A percentile compares a stretch with the other conserved stretches of the same genome.
These are phyloP conservation scores for Sporothrix protearum DNA, from an alignment of 2,329 filamentous ascomycete genomes.

Conservation along the genomic window DNA sequence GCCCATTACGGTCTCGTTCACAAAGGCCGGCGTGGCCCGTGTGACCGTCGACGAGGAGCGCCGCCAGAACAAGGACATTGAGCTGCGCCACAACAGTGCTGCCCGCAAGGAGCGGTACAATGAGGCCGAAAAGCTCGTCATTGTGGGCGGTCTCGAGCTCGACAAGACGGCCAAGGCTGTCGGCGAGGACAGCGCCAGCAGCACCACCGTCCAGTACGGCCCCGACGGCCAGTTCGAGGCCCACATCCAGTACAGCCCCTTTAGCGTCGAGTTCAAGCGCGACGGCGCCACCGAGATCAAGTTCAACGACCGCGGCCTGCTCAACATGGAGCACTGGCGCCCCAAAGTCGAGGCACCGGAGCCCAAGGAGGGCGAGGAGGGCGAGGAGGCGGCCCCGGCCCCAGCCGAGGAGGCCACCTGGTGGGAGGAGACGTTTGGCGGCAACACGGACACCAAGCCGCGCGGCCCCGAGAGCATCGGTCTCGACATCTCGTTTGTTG, in stretches of 20 bases:
- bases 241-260: constrained; percentile 76
- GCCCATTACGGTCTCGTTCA: constrained; percentile 81
- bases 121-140: constrained; percentile 78
- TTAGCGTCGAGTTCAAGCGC: constrained; percentile 80
- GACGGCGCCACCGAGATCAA: constrained; percentile 78
- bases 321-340: constrained; percentile 96
- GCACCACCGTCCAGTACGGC: constrained; percentile 76
- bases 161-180: constrained; percentile 72
- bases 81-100: constrained; percentile 77
- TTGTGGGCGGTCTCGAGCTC: constrained; percentile 74
- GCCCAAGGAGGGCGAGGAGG: constrained; percentile 55
- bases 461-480: constrained; percentile 87
- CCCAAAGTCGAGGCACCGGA: constrained; percentile 68
- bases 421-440: constrained; percentile 97
- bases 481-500: constrained; percentile 86
- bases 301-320: constrained; percentile 81
- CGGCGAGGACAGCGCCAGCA: constrained; percentile 63
- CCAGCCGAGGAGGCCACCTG: constrained; percentile 81
- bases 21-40: constrained; percentile 82
- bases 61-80: constrained; percentile 82
- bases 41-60: constrained; percentile 90
- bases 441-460: constrained; percentile 94
- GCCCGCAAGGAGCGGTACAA: constrained; percentile 92
- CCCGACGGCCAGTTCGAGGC: constrained; percentile 73
- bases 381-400: constrained; percentile 40